A percentile compares a stretch with the other conserved stretches of the same genome.
phyloP scores from a whole-genome alignment of 164 flowering plant species.

The Echeveria elegans region DNA sequence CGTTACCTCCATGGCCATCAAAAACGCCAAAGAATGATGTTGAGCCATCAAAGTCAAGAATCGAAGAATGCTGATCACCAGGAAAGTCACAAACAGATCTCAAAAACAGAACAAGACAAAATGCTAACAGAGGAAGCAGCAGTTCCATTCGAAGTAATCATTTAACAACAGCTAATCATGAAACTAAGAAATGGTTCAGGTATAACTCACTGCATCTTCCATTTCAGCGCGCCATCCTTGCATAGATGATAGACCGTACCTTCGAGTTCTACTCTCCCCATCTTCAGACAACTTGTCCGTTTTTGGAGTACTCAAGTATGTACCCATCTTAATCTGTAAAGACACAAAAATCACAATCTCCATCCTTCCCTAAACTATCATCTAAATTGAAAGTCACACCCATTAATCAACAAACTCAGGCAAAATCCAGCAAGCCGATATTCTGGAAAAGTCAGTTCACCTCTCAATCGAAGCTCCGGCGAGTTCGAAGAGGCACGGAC shows the following conservation, averaged over 20 bases:
- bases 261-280: slow-evolving; percentile 1
- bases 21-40: slow-evolving; percentile 98
- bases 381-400: no score
- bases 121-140: neutral
- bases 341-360: neutral
- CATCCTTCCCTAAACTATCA: neutral
- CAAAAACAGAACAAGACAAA: neutral
- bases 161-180: neutral
- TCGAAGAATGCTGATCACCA: slow-evolving; percentile 73
- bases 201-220: slow-evolving; percentile 63
- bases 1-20: slow-evolving; percentile 99
- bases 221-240: slow-evolving; percentile 72
- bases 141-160: neutral
- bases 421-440: neutral
- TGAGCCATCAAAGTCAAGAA: slow-evolving; percentile 61
- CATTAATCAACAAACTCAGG: neutral
- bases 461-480: neutral
- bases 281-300: slow-evolving; percentile 9
- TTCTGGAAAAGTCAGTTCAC: neutral
- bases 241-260: slow-evolving; percentile 8
- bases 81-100: slow-evolving; percentile 2
- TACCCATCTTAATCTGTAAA: slow-evolving; percentile 1
- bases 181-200: neutral
- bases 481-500: neutral
- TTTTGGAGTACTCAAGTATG: slow-evolving; percentile 7